Evolutionary conservation across 495 filamentous ascomycete species (phyloP).

Genomic region (Tirmania nivea): DNA sequence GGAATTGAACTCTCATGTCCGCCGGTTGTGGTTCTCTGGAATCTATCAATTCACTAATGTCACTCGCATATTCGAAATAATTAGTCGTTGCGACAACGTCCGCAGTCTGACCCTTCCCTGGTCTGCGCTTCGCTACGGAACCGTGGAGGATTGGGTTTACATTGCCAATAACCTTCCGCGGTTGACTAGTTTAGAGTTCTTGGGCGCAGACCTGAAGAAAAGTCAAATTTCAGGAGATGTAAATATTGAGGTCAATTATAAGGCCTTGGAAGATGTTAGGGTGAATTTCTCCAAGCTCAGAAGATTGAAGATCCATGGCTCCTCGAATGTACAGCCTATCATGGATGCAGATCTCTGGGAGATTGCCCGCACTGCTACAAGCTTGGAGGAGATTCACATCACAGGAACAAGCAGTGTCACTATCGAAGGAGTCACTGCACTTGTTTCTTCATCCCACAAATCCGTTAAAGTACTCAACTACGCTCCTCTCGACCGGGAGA

Average conservation of each 20-base stretch:
- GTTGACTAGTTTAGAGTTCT: constrained; percentile 29
- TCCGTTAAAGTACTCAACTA: constrained; percentile 32
- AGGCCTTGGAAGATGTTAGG: constrained; percentile 17
- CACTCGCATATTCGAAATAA: constrained; percentile 24
- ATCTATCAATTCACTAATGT: constrained; percentile 29
- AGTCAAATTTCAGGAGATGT: constrained; percentile 14
- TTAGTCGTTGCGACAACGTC: constrained; percentile 25
- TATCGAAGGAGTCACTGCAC: constrained; percentile 22
- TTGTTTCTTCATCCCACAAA: constrained; percentile 25
- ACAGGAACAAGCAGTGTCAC: constrained; percentile 30
- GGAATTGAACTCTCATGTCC: constrained; percentile 25
- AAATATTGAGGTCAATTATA: constrained; percentile 14
- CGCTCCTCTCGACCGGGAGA: constrained; percentile 23
- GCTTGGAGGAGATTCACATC: constrained; percentile 30
- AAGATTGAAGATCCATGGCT: constrained; percentile 31
- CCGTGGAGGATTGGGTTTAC: constrained; percentile 25
- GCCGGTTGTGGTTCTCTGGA: constrained; percentile 33
- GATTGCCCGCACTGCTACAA: constrained; percentile 29
- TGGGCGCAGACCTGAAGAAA: constrained; percentile 25
- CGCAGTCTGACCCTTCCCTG: constrained; percentile 28
- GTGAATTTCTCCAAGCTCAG: constrained; percentile 28
- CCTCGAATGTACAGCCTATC: constrained; percentile 30
- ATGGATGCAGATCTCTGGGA: constrained; percentile 27
- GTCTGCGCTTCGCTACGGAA: constrained; percentile 28
- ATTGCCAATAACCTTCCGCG: constrained; percentile 19